These are phyloP conservation scores for Fomitopsis palustris DNA, from an alignment of 1,284 basidiomycete species.

Conservation along the genomic window DNA sequence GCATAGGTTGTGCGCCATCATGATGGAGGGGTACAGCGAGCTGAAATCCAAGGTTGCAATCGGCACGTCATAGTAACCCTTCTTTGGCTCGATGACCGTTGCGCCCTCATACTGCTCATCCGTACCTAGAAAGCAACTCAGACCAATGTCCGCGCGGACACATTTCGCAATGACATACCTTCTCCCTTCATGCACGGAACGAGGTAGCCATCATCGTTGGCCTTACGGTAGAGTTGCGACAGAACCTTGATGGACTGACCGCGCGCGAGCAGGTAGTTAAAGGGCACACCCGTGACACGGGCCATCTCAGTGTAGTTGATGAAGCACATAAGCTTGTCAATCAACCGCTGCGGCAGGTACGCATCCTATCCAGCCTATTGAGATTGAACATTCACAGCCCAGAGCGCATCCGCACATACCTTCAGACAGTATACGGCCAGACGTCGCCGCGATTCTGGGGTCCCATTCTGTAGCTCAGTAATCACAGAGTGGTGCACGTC, in stretches of 20 bases:
- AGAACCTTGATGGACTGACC: slow-evolving; percentile 97
- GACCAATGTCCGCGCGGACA: too few species aligned
- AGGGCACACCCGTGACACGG: slow-evolving; percentile 95
- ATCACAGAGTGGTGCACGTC: slow-evolving; percentile 97
- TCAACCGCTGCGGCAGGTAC: slow-evolving; percentile 88
- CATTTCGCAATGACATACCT: slow-evolving; percentile 42
- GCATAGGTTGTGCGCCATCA: slow-evolving; percentile 99
- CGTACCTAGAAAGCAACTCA: slow-evolving; percentile 44
- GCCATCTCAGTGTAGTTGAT: slow-evolving; percentile 97
- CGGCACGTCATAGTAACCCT: slow-evolving; percentile 91
- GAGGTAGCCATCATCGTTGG: slow-evolving; percentile 84
- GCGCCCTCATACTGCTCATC: slow-evolving; percentile 98
- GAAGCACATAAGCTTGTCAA: slow-evolving; percentile 98
- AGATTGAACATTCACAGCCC: neutral
- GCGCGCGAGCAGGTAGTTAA: slow-evolving; percentile 88
- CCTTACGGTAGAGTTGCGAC: slow-evolving; percentile 88
- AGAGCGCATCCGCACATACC: slow-evolving; percentile 40
- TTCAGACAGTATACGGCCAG: slow-evolving; percentile 96
- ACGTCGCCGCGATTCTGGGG: slow-evolving; percentile 83
- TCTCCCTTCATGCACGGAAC: slow-evolving; percentile 82
- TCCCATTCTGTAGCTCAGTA: slow-evolving; percentile 94
- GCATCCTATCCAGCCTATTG: slow-evolving; percentile 69
- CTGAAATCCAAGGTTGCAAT: slow-evolving; percentile 98
- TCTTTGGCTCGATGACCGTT: slow-evolving; percentile 93
- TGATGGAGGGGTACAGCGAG: slow-evolving; percentile 96